Percentiles rank a stretch among this genome's conserved stretches.
Conservation (phyloP, 768 basidiomycete genomes). For the Pilatotrama ljubarskyi region DNA sequence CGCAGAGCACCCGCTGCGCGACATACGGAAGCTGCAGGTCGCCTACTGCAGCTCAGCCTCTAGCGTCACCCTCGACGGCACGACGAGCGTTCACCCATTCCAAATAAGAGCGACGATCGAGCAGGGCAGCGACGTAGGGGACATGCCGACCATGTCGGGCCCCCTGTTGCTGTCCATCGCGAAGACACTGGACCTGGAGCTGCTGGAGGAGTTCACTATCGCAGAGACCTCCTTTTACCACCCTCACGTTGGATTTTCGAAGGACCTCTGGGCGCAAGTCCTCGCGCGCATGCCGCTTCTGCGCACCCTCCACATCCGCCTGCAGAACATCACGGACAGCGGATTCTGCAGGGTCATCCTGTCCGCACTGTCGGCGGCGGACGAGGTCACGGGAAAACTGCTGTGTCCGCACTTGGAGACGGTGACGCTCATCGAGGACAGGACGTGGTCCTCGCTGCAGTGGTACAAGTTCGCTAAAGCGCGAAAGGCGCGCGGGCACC, state of each 20-base stretch:
- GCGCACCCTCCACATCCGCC: slow-evolving; percentile 25
- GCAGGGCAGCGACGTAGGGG: slow-evolving; percentile 23
- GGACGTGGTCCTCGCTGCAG: slow-evolving; percentile 32
- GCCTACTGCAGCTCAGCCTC: slow-evolving; percentile 22
- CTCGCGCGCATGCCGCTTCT: slow-evolving; percentile 30
- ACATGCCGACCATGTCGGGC: slow-evolving; percentile 30
- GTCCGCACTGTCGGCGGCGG: slow-evolving; percentile 24
- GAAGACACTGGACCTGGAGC: slow-evolving; percentile 24
- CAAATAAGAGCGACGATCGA: slow-evolving; percentile 23
- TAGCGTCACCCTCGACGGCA: slow-evolving; percentile 23
- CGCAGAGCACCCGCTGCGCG: slow-evolving; percentile 22
- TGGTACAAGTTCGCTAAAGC: slow-evolving; percentile 28
- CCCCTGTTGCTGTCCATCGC: slow-evolving; percentile 24
- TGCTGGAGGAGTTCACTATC: slow-evolving; percentile 30
- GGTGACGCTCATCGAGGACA: slow-evolving; percentile 27
- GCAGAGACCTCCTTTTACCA: slow-evolving; percentile 26
- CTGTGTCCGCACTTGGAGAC: slow-evolving; percentile 29
- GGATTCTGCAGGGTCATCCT: slow-evolving; percentile 30
- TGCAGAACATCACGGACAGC: slow-evolving; percentile 26
- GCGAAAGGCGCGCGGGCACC: slow-evolving; percentile 23
- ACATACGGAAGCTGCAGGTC: slow-evolving; percentile 28
- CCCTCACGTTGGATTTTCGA: slow-evolving; percentile 25
- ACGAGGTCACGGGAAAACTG: slow-evolving; percentile 23
- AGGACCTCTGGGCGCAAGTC: slow-evolving; percentile 26
- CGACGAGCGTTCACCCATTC: slow-evolving; percentile 23